Percentiles rank a stretch among this genome's conserved stretches.
phyloP scores from a whole-genome alignment of 2,329 filamentous ascomycete genomes.

The Ceratocystis diversiconidia region DNA sequence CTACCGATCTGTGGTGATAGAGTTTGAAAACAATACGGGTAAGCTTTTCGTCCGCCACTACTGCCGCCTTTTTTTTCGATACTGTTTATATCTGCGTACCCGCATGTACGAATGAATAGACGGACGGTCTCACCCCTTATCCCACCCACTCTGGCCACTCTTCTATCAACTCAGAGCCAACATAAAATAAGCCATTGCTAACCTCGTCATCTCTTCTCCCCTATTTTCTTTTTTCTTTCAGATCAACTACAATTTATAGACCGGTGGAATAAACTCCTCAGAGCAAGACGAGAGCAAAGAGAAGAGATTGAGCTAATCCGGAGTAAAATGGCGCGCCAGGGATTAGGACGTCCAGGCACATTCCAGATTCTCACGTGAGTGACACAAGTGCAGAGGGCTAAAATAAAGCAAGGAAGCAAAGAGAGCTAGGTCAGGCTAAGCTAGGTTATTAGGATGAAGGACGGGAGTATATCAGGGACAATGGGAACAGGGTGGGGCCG shows the following conservation, averaged over 20 bases:
- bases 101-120: no score
- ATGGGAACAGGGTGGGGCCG: not conserved
- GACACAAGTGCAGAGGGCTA: not conserved
- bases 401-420: not conserved
- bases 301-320: not conserved
- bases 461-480: not conserved
- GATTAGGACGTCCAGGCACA: not conserved
- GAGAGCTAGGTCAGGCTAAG: not conserved
- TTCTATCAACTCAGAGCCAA: not conserved
- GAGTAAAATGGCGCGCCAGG: not conserved
- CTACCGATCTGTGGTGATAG: slow-evolving; percentile 1
- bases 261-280: not conserved
- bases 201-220: not conserved
- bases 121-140: no score
- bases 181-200: not conserved
- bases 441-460: not conserved
- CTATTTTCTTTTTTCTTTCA: not conserved
- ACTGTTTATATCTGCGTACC: no score
- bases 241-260: slow-evolving; percentile 4
- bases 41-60: not conserved
- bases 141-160: no score
- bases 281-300: not conserved
- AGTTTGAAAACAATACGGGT: slow-evolving; percentile 12
- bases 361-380: slow-evolving; percentile 1
- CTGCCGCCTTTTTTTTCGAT: not conserved